Conservation (phyloP, 179 eudicot species). For the Heliamphora pulchella region DNA sequence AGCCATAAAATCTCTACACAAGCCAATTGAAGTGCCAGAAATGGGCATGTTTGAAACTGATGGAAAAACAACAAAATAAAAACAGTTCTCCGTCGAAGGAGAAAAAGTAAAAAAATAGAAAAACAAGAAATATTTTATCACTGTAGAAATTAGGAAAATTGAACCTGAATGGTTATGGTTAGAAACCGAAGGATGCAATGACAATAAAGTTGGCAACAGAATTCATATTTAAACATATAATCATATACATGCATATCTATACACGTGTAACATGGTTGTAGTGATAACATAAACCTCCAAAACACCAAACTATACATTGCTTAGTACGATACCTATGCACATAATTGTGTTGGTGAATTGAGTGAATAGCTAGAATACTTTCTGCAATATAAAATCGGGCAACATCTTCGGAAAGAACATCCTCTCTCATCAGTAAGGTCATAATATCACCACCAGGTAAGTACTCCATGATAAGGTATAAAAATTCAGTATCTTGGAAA, state of each 20-base stretch:
- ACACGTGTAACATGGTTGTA: neutral
- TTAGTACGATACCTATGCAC: conserved; percentile 47
- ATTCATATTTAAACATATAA: neutral
- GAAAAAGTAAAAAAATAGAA: too few relatives aligned
- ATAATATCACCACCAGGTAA: conserved; percentile 76
- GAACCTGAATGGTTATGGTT: neutral
- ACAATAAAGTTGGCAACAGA: neutral
- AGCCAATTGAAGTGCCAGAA: conserved; percentile 6
- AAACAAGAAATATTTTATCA: neutral
- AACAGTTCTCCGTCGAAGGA: neutral
- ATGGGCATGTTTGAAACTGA: conserved; percentile 1
- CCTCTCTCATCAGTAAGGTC: conserved; percentile 68
- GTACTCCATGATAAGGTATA: conserved; percentile 76
- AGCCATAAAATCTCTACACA: neutral
- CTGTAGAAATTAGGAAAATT: neutral
- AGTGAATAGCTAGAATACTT: conserved; percentile 60
- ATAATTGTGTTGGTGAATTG: conserved; percentile 61
- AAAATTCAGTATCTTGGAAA: conserved; percentile 57
- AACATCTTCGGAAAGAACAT: conserved; percentile 63
- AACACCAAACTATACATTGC: neutral
- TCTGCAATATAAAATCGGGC: conserved; percentile 68
- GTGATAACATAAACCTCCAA: conserved; percentile 5
- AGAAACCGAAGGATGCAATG: neutral
- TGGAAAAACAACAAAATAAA: conserved; percentile 3
- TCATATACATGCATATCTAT: neutral